Conservation (phyloP, 495 filamentous ascomycete species). For the Neurospora sp. region DNA sequence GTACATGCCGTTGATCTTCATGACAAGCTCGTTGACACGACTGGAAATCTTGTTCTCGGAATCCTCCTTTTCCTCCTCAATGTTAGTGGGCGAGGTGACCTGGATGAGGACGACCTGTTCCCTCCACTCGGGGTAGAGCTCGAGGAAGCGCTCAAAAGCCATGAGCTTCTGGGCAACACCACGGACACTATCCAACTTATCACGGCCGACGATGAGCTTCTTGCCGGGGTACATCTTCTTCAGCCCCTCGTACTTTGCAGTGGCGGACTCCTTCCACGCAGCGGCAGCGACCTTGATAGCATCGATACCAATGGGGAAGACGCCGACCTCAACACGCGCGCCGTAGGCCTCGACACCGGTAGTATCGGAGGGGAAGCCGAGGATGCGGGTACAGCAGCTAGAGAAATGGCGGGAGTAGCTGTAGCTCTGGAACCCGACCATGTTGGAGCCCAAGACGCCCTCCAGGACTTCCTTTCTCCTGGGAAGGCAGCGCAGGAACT, state of each 20-base stretch:
- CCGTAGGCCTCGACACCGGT: slow-evolving; percentile 83
- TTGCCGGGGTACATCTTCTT: slow-evolving; percentile 65
- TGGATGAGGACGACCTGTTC: slow-evolving; percentile 91
- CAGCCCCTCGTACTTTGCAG: slow-evolving; percentile 58
- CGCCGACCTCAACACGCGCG: slow-evolving; percentile 74
- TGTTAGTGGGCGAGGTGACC: slow-evolving; percentile 77
- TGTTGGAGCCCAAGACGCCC: slow-evolving; percentile 78
- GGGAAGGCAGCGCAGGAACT: slow-evolving; percentile 78
- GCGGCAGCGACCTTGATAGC: slow-evolving; percentile 56
- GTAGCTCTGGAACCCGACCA: slow-evolving; percentile 87
- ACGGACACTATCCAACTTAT: slow-evolving; percentile 78
- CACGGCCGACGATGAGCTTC: slow-evolving; percentile 90
- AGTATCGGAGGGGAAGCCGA: slow-evolving; percentile 71
- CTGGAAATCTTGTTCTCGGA: slow-evolving; percentile 62
- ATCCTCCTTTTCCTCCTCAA: slow-evolving; percentile 64
- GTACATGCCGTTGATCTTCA: slow-evolving; percentile 80
- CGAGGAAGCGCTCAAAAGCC: slow-evolving; percentile 84
- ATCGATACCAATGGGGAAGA: slow-evolving; percentile 87
- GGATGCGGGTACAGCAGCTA: slow-evolving; percentile 79
- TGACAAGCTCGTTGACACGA: slow-evolving; percentile 77
- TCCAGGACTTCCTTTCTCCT: slow-evolving; percentile 79
- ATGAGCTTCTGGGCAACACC: slow-evolving; percentile 89
- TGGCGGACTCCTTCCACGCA: slow-evolving; percentile 56
- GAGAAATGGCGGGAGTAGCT: slow-evolving; percentile 88
- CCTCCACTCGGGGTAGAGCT: slow-evolving; percentile 76